Conservation (phyloP, 345 rosid species). For the Stellera chamaejasme region DNA sequence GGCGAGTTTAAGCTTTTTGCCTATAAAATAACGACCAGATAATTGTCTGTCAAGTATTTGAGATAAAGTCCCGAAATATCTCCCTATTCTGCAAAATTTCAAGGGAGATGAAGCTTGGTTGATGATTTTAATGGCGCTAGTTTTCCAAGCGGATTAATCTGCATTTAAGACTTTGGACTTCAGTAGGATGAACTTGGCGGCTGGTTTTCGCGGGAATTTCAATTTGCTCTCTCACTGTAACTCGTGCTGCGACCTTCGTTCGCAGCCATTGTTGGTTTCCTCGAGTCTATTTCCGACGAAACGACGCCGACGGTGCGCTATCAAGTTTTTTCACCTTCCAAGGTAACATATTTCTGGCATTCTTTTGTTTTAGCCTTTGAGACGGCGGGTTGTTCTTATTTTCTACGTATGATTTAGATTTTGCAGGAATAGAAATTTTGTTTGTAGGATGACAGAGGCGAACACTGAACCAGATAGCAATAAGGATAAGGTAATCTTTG, state of each 20-base stretch:
- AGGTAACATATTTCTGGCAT: slow-evolving; percentile 27
- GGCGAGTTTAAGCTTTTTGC: too few relatives aligned
- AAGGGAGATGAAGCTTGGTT: neutral
- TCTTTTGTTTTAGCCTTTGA: neutral
- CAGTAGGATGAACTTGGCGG: slow-evolving; percentile 41
- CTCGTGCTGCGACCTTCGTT: slow-evolving; percentile 42
- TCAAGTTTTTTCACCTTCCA: slow-evolving; percentile 21
- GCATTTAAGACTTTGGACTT: neutral
- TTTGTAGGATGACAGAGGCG: slow-evolving; percentile 54
- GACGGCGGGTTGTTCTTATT: slow-evolving; percentile 2
- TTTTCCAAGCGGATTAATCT: slow-evolving; percentile 8
- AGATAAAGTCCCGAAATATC: slow-evolving; percentile 22
- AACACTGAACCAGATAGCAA: slow-evolving; percentile 71
- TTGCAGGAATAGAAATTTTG: slow-evolving; percentile 36
- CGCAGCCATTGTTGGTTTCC: slow-evolving; percentile 44
- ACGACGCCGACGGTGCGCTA: slow-evolving; percentile 14
- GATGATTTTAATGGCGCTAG: slow-evolving; percentile 12
- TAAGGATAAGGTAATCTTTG: slow-evolving; percentile 48
- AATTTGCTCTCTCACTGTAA: slow-evolving; percentile 40
- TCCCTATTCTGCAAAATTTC: neutral
- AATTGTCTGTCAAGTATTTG: slow-evolving; percentile 1
- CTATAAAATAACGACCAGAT: too few relatives aligned
- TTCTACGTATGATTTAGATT: slow-evolving; percentile 12
- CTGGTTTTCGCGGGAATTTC: slow-evolving; percentile 44
- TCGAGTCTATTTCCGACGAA: slow-evolving; percentile 21